Evolutionary conservation across 2,329 filamentous ascomycete species (phyloP), one percentile per base, ranked within the genome.

Genomic region (Trichoderma citrinoviride): DNA sequence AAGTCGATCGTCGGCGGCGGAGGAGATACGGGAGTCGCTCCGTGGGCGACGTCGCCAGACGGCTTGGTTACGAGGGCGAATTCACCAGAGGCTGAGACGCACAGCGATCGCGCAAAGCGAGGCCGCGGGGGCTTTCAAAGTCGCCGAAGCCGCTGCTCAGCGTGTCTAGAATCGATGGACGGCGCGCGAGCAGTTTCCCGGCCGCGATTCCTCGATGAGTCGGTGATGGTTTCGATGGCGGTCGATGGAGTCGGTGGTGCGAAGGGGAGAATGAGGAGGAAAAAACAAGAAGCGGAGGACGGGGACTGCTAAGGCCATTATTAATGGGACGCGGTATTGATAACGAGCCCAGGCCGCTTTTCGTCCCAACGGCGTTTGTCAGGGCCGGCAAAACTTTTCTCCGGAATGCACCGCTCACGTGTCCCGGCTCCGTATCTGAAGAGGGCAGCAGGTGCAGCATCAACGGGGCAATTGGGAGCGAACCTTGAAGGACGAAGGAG

Each of bases 221-320:
- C 68, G 66, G 64, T 50, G 71, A 72, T 68, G 67, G 67, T 6
- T 55, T 65, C 63, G 63, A 58, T 47, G 63, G 47, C 12, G 14
- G 66, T 68, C 50, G 69, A 69, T 67, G 67, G 27, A 65, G 33
- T 41, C 49, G 56, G 50, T 55, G 63, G 57, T 63, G 64, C 21
- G 66, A 68, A 46, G 19, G 49, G 49, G 27, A 52, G 25, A 52
- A 33, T 52, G 49, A 52, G 49, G 66, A 58, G 54, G 25, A 52
- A 47, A 54, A 56, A 53, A 58, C 44, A 33, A 37, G 44, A 57
- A 58, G 53, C 46, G 61, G 61, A 58, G 44, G 46, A 55, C 40
- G 60, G 64, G 56, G 56, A 53, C 50, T 21, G 25, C 27, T 33
- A 46, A 37, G 52, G 55, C 49, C 64, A 63, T 66, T 66, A 66